Evolutionary conservation across 1,139 yeast genomes (phyloP), one percentile per base, ranked within the genome.

Genomic region (Hemisphaericaspora subhashii): DNA sequence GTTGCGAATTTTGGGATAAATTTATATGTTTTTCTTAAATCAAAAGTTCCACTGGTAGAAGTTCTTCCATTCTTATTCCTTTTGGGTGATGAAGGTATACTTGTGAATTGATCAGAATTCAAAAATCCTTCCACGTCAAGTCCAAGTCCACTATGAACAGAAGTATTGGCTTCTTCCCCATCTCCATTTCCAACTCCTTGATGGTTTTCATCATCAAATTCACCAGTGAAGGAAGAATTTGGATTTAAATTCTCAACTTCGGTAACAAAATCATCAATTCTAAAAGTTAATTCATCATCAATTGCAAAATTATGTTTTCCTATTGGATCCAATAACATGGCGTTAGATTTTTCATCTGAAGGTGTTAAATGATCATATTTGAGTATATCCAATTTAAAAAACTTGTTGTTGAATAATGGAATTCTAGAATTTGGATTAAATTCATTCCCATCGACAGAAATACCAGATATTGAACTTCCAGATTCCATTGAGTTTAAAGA

Each of bases 71-170:
- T 27, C 6, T 15, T 21, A n/a, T 17, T 28, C 4, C 14, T 5
- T 14, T 44, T 11, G 7, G 18, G 32, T 27, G 55, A 50, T 14
- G 17, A 3, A 20, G 64, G 53, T 39, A 68, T 58, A 39, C 64
- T 63, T 37, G 61, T 65, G 50, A 68, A 69, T 47, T 66, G 69
- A 9, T 68, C 75, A 0, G 72, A 63, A 40, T 67, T 70, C 42
- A 70, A 57, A 37, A 72, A 66, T 41, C 64, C 73, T 47, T 72
- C 77, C 8, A 70, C 76, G 48, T 71, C 75, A 36, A 72, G 70
- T 4, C 75, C 77, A 3, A 72, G 70, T 1, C 70, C 68, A 12
- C 60, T 64, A n/a, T n/a, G n/a, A n/a, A n/a, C n/a, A n/a, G n/a
- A n/a, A n/a, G n/a, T n/a, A n/a, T n/a, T n/a, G n/a, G n/a, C n/a